Evolutionary conservation across 805 yeast genomes (phyloP), one percentile per base, ranked within the genome.

Genomic region (Candida sithepensis): DNA sequence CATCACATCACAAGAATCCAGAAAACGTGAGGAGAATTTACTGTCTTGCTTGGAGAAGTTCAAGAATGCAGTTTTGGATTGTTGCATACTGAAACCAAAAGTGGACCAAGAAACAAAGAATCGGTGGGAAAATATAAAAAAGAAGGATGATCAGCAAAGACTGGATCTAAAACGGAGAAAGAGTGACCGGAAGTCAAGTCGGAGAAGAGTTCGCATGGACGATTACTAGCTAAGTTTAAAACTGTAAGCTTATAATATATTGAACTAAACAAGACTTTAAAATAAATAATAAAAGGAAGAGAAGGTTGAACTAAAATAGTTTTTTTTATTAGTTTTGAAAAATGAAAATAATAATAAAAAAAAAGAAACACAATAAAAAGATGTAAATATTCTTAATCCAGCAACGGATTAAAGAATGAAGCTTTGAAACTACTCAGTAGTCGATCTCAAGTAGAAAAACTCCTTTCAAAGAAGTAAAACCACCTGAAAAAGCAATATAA

Each of bases 21-120:
- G 84, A 30, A 70, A 70, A 45, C 57, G 81, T 50, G 74, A 75
- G 21, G 64, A 59, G 13, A 79, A 79, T 55, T 60, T 74, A 13
- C 59, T 57, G 8, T 77, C 74, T 21, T 78, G 82, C 53, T 71
- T 75, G 47, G 57, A 65, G 13, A 76, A 75, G 56, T 69, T 79
- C 30, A 57, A 73, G 4, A 49, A 51, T 10, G 77, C 75, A 41
- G 65, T 79, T 14, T n/a, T 19, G 10, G 3, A 4, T 4, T 38
- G 42, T n/a, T 50, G 21, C 18, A 16, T 7, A n/a, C 6, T 34
- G 6, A 18, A 16, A 12, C 20, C 8, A 12, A 79, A 75, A 45
- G 59, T 60, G 3, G 67, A 70, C 41, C 68, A 62, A 41, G 74
- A 69, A 55, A 66, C 38, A 16, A 34, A 34, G 18, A 16, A 34